phyloP scores from a whole-genome alignment of 2,329 filamentous ascomycete species.

The Hymenoscyphus salicellus region DNA sequence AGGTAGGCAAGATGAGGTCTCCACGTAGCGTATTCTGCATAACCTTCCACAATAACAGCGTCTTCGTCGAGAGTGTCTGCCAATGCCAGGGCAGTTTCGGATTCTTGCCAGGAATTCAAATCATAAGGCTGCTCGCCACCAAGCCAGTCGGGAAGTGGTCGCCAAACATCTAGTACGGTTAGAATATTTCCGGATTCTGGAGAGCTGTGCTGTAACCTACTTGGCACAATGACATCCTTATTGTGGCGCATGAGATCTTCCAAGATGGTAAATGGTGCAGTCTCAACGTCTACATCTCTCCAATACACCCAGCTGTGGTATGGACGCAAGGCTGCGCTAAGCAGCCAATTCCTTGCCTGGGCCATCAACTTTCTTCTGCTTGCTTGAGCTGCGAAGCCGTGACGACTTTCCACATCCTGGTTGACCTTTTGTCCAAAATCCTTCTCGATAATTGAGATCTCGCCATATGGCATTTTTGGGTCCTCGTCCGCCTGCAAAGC shows the following conservation, averaged over 20 bases:
- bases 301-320: conserved; percentile 99
- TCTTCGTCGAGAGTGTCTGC: conserved; percentile 96
- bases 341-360: conserved; percentile 92
- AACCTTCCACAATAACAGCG: conserved; percentile 97
- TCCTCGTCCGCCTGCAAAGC: conserved; percentile 78
- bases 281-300: conserved; percentile 98
- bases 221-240: conserved; percentile 97
- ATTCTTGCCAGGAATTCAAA: conserved; percentile 98
- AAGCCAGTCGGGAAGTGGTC: conserved; percentile 97
- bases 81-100: conserved; percentile 88
- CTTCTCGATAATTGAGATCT: conserved; percentile 97
- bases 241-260: conserved; percentile 99
- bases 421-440: conserved; percentile 98
- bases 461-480: conserved; percentile 79
- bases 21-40: conserved; percentile 98
- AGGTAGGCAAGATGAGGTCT: conserved; percentile 94
- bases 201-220: conserved; percentile 54
- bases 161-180: conserved; percentile 77
- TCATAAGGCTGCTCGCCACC: conserved; percentile 98
- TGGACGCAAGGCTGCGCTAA: conserved; percentile 87
- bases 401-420: conserved; percentile 94
- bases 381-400: conserved; percentile 95
- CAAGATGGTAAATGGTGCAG: conserved; percentile 91
- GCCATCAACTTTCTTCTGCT: conserved; percentile 95
- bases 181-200: not conserved